Base-by-base conservation (phyloP, 768 basidiomycete genomes). In the Suillus sp. region DNA sequence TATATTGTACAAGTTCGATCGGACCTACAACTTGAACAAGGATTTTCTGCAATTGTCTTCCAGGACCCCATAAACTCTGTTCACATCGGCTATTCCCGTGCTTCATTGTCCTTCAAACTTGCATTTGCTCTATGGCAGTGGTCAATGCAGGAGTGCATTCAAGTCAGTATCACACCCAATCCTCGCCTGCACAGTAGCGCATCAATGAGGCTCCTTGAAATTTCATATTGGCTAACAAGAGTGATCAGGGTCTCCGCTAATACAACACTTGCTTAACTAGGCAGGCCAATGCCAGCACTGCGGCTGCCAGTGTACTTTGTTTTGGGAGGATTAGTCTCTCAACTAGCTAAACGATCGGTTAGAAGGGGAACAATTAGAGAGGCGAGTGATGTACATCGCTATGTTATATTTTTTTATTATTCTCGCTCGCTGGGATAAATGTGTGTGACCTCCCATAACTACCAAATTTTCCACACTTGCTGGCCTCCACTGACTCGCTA, bases 11-110 rank as follows among this genome's bases (percentile, higher is more conserved):
- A 66, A 66, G 64, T 59, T 30, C n/a, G n/a, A n/a, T n/a, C 4
- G 61, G 38, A 55, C 65, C 66, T 62, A 72, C 65, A 71, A 73
- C n/a, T n/a, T n/a, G n/a, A n/a, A n/a, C 69, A 70, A 68, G 55
- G 22, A 20, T 43, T 27, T 38, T 27, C 53, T 53, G 56, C 62
- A n/a, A 64, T 72, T 70, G 67, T 72, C 37, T 53, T 47, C 42
- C 16, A 53, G 56, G 62, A 68, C 67, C 58, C 67, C 67, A n/a
- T 27, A 60, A 34, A 62, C 64, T 35, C 51, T 55, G 53, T 55
- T 63, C 59, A 27, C 37, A 27, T n/a, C 62, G 42, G 64, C 58
- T 16, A 16, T 35, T 61, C 30, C 51, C 63, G 59, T 25, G 3
- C 16, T 9, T n/a, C 53, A 65, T 65, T 63, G 62, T 63, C 65